phyloP scores from a whole-genome alignment of 1,284 basidiomycete species.

The Hypsizygus ulmarius region DNA sequence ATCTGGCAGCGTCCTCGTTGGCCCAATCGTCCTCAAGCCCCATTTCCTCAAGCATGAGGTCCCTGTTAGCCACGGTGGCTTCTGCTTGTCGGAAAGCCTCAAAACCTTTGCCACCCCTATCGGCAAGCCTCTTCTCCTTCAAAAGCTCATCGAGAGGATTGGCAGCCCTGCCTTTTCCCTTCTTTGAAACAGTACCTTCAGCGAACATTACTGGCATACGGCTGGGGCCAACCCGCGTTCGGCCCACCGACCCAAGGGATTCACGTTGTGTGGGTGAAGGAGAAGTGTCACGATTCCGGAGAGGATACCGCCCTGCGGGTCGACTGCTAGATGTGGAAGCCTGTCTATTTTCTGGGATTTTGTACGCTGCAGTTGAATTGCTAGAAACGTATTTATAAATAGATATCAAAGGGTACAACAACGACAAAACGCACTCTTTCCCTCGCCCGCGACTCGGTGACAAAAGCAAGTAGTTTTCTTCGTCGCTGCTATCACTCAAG shows the following conservation, averaged over 20 bases:
- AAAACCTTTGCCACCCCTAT: slow-evolving; percentile 42
- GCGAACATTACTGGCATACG: slow-evolving; percentile 5
- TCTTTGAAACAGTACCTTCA: not conserved
- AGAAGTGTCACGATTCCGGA: slow-evolving; percentile 10
- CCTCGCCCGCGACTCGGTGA: slow-evolving; percentile 15
- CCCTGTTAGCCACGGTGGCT: slow-evolving; percentile 30
- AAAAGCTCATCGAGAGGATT: slow-evolving; percentile 56
- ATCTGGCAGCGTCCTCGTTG: slow-evolving; percentile 39
- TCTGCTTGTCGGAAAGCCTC: slow-evolving; percentile 47
- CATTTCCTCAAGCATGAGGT: slow-evolving; percentile 39
- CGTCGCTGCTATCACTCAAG: slow-evolving; percentile 50
- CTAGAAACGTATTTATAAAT: not conserved
- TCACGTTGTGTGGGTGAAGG: slow-evolving; percentile 10
- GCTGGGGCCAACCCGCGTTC: slow-evolving; percentile 6
- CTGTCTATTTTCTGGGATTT: not conserved
- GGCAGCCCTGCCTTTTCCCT: slow-evolving; percentile 10
- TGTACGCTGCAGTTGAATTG: not conserved
- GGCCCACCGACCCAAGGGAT: slow-evolving; percentile 3
- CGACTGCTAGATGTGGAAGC: not conserved
- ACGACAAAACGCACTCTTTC: slow-evolving; percentile 12
- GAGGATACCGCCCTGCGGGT: slow-evolving; percentile 7
- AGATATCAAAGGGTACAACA: not conserved
- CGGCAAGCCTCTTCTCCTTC: slow-evolving; percentile 47
- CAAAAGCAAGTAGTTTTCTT: slow-evolving; percentile 34
- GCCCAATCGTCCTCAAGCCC: slow-evolving; percentile 27